A percentile compares a stretch with the other conserved stretches of the same genome.
Evolutionary conservation across 2,329 filamentous ascomycete species (phyloP).

Genomic region (Stenocarpella maydis): DNA sequence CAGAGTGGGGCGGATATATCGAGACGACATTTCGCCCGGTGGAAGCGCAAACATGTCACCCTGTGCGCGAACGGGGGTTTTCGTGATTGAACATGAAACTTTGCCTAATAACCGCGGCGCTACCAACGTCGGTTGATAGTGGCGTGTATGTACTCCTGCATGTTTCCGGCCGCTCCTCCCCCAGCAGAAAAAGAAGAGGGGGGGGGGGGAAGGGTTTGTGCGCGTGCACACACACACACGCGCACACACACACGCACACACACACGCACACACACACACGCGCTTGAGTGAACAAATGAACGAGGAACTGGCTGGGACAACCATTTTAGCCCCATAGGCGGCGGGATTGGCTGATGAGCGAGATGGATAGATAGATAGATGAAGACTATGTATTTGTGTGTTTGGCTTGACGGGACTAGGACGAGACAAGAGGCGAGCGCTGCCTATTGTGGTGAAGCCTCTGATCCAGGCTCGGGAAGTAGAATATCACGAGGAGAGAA

Average conservation of each 20-base stretch:
- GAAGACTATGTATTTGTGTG: too few species aligned
- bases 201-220: too few species aligned
- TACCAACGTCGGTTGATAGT: slow-evolving; percentile 18
- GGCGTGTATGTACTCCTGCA: slow-evolving; percentile 26
- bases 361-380: neutral
- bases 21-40: neutral
- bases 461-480: neutral
- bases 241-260: too few species aligned
- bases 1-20: neutral
- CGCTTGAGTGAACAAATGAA: neutral
- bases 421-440: neutral
- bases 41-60: slow-evolving; percentile 4
- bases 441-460: neutral
- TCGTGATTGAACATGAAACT: slow-evolving; percentile 29
- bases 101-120: slow-evolving; percentile 27
- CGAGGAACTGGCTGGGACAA: neutral
- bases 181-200: too few species aligned
- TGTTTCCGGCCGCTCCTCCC: too few species aligned
- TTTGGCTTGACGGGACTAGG: neutral
- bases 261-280: too few species aligned
- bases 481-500: neutral
- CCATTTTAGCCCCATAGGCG: neutral
- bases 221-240: too few species aligned
- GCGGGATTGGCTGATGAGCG: neutral
- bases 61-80: neutral